Conservation (phyloP, 2,329 filamentous ascomycete species). For the Hymenotorrendiella dingleyae region DNA sequence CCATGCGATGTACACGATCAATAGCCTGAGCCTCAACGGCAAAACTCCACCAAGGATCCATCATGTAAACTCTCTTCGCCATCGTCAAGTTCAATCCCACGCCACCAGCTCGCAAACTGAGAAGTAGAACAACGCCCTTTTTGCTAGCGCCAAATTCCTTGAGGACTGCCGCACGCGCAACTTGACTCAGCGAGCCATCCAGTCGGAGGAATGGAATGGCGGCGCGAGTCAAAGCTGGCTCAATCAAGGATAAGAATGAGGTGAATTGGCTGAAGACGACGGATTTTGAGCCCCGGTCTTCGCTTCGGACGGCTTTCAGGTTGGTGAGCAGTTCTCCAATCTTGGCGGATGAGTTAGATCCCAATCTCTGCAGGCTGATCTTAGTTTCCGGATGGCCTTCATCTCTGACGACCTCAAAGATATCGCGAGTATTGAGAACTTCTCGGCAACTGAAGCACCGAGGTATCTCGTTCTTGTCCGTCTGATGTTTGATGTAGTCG, state of each 20-base stretch:
- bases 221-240: conserved; percentile 66
- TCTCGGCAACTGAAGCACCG: conserved; percentile 90
- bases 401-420: conserved; percentile 88
- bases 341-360: conserved; percentile 75
- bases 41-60: conserved; percentile 99
- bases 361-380: conserved; percentile 56
- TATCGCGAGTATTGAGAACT: conserved; percentile 71
- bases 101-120: conserved; percentile 83
- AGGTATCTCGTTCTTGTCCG: conserved; percentile 66
- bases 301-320: conserved; percentile 61
- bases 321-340: conserved; percentile 73
- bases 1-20: conserved; percentile 95
- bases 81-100: conserved; percentile 90
- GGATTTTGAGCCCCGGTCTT: conserved; percentile 69
- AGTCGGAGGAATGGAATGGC: conserved; percentile 80
- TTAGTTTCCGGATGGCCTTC: conserved; percentile 53
- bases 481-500: conserved; percentile 83
- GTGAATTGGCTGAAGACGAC: conserved; percentile 98
- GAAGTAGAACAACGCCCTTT: conserved; percentile 68
- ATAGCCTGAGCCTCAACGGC: conserved; percentile 96
- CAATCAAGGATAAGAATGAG: conserved; percentile 87
- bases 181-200: conserved; percentile 86
- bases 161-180: conserved; percentile 73
- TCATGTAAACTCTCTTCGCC: conserved; percentile 90
- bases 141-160: conserved; percentile 58